Percentiles rank a stretch among this genome's conserved stretches.
phyloP scores from a whole-genome alignment of 2,329 filamentous ascomycete genomes.

The Dendryphion nanum region DNA sequence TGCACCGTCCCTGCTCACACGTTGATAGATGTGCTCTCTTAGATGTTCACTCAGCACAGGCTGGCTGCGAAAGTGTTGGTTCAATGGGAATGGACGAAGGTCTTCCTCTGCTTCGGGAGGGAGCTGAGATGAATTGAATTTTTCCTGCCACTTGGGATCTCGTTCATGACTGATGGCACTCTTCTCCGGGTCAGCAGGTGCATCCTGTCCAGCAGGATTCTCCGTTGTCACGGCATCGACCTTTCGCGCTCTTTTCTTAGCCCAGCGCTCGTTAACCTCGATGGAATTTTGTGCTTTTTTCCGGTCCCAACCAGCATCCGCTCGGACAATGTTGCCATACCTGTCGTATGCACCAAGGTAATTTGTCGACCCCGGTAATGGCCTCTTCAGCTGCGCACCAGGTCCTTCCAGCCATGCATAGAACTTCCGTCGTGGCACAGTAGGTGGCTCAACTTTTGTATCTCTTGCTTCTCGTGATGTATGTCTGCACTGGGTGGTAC shows the following conservation, averaged over 20 bases:
- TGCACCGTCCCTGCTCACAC: slow-evolving; percentile 60
- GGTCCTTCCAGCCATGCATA: slow-evolving; percentile 60
- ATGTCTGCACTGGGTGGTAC: slow-evolving; percentile 33
- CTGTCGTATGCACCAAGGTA: slow-evolving; percentile 56
- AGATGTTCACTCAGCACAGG: slow-evolving; percentile 71
- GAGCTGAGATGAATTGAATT: slow-evolving; percentile 10
- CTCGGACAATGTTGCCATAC: slow-evolving; percentile 48
- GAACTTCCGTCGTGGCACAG: slow-evolving; percentile 55
- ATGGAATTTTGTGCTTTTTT: slow-evolving; percentile 7
- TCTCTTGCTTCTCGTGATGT: no score
- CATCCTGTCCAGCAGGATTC: slow-evolving; percentile 25
- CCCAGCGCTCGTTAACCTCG: slow-evolving; percentile 21
- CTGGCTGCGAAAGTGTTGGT: slow-evolving; percentile 68
- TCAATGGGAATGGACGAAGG: slow-evolving; percentile 68
- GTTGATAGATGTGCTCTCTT: slow-evolving; percentile 70
- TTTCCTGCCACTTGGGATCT: slow-evolving; percentile 5
- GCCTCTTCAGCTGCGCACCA: slow-evolving; percentile 49
- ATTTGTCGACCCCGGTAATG: slow-evolving; percentile 52
- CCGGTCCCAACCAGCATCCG: slow-evolving; percentile 19
- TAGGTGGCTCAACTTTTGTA: slow-evolving; percentile 43
- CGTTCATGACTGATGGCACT: slow-evolving; percentile 19
- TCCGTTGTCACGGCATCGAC: slow-evolving; percentile 17
- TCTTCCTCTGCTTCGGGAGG: slow-evolving; percentile 33
- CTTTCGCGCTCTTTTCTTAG: slow-evolving; percentile 13
- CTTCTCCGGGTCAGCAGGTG: slow-evolving; percentile 26